phyloP scores from a whole-genome alignment of 805 yeast genomes.

The Wickerhamomyces chambardii region DNA sequence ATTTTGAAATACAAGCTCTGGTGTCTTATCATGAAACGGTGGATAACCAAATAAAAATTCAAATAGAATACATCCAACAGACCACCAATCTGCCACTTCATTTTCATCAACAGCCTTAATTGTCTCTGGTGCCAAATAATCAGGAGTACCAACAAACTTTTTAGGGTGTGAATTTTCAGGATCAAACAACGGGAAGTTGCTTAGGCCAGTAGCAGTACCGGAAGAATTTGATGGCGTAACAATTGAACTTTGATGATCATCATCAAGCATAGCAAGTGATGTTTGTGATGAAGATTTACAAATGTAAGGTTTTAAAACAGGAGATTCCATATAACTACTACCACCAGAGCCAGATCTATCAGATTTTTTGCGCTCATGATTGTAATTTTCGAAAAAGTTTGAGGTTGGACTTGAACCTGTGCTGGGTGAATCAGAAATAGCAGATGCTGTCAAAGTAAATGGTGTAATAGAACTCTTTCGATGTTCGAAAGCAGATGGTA shows the following conservation, averaged over 20 bases:
- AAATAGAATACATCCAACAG: constrained; percentile 90
- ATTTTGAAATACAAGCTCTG: constrained; percentile 75
- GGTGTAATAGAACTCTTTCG: constrained; percentile 3
- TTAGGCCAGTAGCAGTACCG: constrained; percentile 8
- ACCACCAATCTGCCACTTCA: constrained; percentile 96
- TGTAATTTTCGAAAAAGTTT: constrained; percentile 18
- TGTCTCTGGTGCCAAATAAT: constrained; percentile 95
- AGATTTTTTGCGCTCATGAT: constrained; percentile 7
- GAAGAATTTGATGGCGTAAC: constrained; percentile 6
- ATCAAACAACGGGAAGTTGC: constrained; percentile 60
- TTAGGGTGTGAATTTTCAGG: constrained; percentile 52
- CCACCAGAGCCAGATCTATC: constrained; percentile 11
- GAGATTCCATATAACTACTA: constrained; percentile 27
- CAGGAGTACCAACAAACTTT: constrained; percentile 94
- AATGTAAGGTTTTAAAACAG: constrained; percentile 33
- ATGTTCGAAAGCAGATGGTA: not conserved
- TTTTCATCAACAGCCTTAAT: constrained; percentile 78
- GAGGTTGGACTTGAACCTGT: constrained; percentile 18
- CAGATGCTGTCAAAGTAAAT: constrained; percentile 6
- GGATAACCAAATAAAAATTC: constrained; percentile 92
- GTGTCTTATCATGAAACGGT: constrained; percentile 81
- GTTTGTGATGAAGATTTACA: constrained; percentile 46
- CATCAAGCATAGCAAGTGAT: constrained; percentile 46
- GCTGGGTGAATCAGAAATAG: constrained; percentile 8
- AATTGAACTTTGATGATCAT: too few species aligned